Conservation (phyloP, 108 stramenopile species). For the Stephanodiscus minutulus region DNA sequence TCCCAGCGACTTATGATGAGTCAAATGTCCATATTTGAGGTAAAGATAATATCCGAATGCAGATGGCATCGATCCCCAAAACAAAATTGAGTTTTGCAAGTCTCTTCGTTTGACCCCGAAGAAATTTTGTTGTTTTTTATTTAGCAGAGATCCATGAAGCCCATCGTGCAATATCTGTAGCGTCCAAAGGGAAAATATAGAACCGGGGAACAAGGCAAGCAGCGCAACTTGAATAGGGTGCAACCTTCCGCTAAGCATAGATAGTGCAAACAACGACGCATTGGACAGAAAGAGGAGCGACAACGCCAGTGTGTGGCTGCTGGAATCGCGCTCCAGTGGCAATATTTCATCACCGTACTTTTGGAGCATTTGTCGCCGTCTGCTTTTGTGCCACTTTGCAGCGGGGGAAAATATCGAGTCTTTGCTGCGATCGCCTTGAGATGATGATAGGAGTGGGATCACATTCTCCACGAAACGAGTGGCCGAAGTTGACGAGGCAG, state of each 20-base stretch:
- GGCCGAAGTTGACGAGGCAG: neutral
- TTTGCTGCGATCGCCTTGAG: neutral
- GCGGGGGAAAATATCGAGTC: slow-evolving; percentile 42
- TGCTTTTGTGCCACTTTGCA: slow-evolving; percentile 69
- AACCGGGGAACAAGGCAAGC: slow-evolving; percentile 70
- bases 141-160: slow-evolving; percentile 64
- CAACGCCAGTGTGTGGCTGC: slow-evolving; percentile 56
- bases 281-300: slow-evolving; percentile 62
- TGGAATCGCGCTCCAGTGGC: slow-evolving; percentile 53
- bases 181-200: slow-evolving; percentile 73
- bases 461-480: neutral
- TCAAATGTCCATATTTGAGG: slow-evolving; percentile 73
- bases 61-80: slow-evolving; percentile 75
- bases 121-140: slow-evolving; percentile 31
- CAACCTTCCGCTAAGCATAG: slow-evolving; percentile 43
- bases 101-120: slow-evolving; percentile 36
- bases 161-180: slow-evolving; percentile 75
- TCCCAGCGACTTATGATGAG: slow-evolving; percentile 73
- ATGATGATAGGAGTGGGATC: neutral
- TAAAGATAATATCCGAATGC: slow-evolving; percentile 81
- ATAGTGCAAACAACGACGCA: slow-evolving; percentile 45
- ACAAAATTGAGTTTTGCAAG: slow-evolving; percentile 56
- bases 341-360: slow-evolving; percentile 60
- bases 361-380: slow-evolving; percentile 66
- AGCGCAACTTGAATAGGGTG: slow-evolving; percentile 20